Percentiles rank a stretch among this genome's conserved stretches.
These are phyloP conservation scores for Wallacemonas rigidus DNA, from an alignment of 208 protist genomes.

Conservation along the genomic window DNA sequence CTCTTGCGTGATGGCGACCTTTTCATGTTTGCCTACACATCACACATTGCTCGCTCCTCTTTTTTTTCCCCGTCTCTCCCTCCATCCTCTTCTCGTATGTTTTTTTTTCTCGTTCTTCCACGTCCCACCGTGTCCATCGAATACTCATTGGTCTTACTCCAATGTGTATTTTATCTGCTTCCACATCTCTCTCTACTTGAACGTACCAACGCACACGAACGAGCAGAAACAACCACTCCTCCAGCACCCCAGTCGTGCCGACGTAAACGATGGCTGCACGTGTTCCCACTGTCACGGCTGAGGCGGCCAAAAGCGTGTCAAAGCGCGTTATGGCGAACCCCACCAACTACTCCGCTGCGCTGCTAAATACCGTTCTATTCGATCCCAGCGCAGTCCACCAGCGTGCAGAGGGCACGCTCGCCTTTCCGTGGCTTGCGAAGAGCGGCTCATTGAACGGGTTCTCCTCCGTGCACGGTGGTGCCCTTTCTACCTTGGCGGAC, in stretches of 20 bases:
- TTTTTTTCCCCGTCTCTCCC: too few relatives aligned
- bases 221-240: not conserved
- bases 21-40: too few relatives aligned
- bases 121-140: too few relatives aligned
- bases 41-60: too few relatives aligned
- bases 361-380: slow-evolving; percentile 72
- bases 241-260: not conserved
- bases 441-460: slow-evolving; percentile 69
- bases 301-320: slow-evolving; percentile 40
- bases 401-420: slow-evolving; percentile 40
- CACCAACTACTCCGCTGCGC: slow-evolving; percentile 45
- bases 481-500: slow-evolving; percentile 81
- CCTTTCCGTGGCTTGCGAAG: slow-evolving; percentile 67
- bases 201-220: not conserved
- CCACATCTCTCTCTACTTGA: too few relatives aligned
- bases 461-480: slow-evolving; percentile 83
- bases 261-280: not conserved
- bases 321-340: slow-evolving; percentile 33
- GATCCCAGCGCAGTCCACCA: slow-evolving; percentile 41
- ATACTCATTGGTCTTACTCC: too few relatives aligned
- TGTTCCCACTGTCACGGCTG: slow-evolving; percentile 18
- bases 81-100: too few relatives aligned
- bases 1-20: too few relatives aligned
- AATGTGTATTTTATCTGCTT: too few relatives aligned
- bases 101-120: too few relatives aligned